Evolutionary conservation across 805 yeast species (phyloP), one percentile per base, ranked within the genome.

Genomic region (Nakazawaea populi): DNA sequence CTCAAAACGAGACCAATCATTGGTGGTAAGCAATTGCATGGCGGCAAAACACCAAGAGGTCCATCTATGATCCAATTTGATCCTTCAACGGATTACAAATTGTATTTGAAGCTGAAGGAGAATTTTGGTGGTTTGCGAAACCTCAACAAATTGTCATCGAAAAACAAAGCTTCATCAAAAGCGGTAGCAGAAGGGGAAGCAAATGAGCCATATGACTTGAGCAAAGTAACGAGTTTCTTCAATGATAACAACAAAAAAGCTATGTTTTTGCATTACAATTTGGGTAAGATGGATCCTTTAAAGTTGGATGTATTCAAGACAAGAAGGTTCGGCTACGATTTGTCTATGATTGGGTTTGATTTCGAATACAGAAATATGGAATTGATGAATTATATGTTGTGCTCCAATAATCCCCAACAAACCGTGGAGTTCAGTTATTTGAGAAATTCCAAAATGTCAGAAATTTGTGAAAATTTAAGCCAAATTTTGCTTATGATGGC

Each of bases 221-320:
- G 48, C 52, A 58, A 40, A 58, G 57, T 48, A 65, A 53, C 50
- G 52, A 56, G 59, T 38, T 55, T 48, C 44, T 67, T 67, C 55
- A 54, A 56, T 18, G 57, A 63, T 10, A 52, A 56, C 8, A 62
- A 60, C 49, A 59, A 64, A 1, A 58, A 60, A 40, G 63, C 60
- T 28, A 50, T 67, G 52, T 65, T 67, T 49, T 42, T 79, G 55
- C 83, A 79, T 56, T 77, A 80, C 36, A 80, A 79, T 60, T 76
- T 68, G 60, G 83, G 83, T 28, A 78, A 78, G 62, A 70, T 79
- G 61, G 73, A 78, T 58, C 83, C 83, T 2, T 76, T 44, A 5
- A 12, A 38, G 4, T 32, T 48, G 24, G 11, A 18, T 3, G 36
- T 32, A 3, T 48, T 48, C 35, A 18, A 32, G 6, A 31, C 42